These are phyloP conservation scores for Alternaria novae-zelandiae DNA, from an alignment of 2,329 filamentous ascomycete genomes.

Conservation along the genomic window DNA sequence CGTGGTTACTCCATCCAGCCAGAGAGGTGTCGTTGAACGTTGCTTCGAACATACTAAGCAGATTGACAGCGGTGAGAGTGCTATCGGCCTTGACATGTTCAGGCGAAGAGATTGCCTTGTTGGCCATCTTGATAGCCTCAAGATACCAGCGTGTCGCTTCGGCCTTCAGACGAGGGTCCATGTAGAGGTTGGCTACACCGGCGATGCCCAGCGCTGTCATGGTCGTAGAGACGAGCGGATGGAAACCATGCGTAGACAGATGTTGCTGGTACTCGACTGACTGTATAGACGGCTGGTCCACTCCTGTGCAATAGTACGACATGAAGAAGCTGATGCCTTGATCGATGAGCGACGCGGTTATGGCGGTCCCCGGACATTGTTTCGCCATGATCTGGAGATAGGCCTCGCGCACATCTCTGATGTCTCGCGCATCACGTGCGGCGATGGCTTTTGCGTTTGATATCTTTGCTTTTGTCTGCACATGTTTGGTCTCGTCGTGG, in stretches of 20 bases:
- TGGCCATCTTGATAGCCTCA: conserved; percentile 41
- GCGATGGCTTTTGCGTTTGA: conserved; percentile 41
- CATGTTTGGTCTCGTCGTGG: conserved; percentile 39
- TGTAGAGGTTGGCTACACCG: conserved; percentile 38
- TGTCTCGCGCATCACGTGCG: conserved; percentile 26
- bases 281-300: conserved; percentile 37
- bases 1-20: conserved; percentile 43
- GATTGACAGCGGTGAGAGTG: conserved; percentile 40
- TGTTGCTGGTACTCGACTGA: conserved; percentile 31
- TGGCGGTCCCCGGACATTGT: conserved; percentile 14
- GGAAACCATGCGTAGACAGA: conserved; percentile 39
- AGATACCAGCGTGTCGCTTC: conserved; percentile 42
- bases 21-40: conserved; percentile 39
- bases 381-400: conserved; percentile 7
- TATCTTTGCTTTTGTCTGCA: conserved; percentile 34
- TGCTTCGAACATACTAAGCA: conserved; percentile 41
- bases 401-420: conserved; percentile 1
- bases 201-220: conserved; percentile 47
- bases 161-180: conserved; percentile 31
- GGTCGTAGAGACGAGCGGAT: conserved; percentile 38
- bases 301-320: conserved; percentile 30
- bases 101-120: conserved; percentile 36
- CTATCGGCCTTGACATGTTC: conserved; percentile 37
- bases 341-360: conserved; percentile 35
- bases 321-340: conserved; percentile 46